Evolutionary conservation across 225 moss, liverwort and hornwort species (phyloP).

Genomic region (Straminergon stramineum): DNA sequence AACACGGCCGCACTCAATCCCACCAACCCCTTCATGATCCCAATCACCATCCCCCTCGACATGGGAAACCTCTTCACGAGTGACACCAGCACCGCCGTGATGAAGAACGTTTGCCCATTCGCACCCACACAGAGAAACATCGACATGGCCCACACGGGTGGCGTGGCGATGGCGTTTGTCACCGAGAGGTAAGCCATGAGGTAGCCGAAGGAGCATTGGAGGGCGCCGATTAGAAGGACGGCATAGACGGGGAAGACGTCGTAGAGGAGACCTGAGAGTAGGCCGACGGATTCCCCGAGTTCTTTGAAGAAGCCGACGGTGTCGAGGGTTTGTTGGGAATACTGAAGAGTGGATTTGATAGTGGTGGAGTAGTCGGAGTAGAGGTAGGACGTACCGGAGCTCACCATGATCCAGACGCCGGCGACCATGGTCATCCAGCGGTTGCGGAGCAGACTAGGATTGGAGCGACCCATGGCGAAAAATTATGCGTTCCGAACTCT

Average conservation of each 20-base stretch:
- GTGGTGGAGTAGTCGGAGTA: conserved; percentile 28
- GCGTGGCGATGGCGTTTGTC: not conserved
- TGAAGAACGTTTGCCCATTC: conserved; percentile 41
- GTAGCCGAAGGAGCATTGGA: conserved; percentile 28
- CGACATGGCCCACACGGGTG: conserved; percentile 33
- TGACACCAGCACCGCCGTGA: conserved; percentile 26
- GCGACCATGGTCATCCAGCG: conserved; percentile 41
- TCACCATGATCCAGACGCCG: conserved; percentile 34
- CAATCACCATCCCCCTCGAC: conserved; percentile 34
- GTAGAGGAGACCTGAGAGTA: conserved; percentile 34
- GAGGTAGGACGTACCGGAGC: conserved; percentile 22
- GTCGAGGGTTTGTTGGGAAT: conserved; percentile 39
- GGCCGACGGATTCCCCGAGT: conserved; percentile 34
- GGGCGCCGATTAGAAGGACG: conserved; percentile 24
- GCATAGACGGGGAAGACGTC: conserved; percentile 32
- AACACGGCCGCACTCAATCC: conserved; percentile 35
- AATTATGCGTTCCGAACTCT: not conserved
- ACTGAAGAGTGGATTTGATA: conserved; percentile 19
- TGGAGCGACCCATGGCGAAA: not conserved
- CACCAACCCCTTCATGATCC: conserved; percentile 29
- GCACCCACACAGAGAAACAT: conserved; percentile 24
- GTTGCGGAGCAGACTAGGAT: not conserved
- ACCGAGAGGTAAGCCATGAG: conserved; percentile 21
- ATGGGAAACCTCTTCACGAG: conserved; percentile 35
- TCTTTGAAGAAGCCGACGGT: conserved; percentile 49